Evolutionary conservation across 2,329 filamentous ascomycete genomes (phyloP).

Genomic region (Knoxdaviesia capensis): DNA sequence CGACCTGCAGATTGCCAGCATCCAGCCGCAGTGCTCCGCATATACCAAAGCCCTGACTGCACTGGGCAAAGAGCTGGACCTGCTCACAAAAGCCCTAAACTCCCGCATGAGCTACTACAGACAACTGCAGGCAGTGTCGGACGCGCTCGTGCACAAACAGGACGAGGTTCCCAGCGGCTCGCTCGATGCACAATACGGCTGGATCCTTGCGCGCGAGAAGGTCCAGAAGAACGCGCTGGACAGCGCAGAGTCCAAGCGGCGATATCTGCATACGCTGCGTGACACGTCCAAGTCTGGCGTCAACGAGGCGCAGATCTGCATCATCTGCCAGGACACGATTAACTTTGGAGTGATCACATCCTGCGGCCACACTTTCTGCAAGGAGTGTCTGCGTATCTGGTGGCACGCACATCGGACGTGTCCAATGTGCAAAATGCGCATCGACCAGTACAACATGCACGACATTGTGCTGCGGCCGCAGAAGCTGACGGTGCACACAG

Average conservation of each 20-base stretch:
- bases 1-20: constrained; percentile 36
- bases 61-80: constrained; percentile 51
- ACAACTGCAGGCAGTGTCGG: constrained; percentile 78
- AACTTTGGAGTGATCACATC: constrained; percentile 64
- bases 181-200: constrained; percentile 15
- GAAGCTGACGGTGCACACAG: constrained; percentile 42
- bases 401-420: constrained; percentile 55
- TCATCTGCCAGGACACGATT: constrained; percentile 68
- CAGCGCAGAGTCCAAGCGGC: constrained; percentile 47
- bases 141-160: constrained; percentile 16
- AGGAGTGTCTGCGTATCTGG: constrained; percentile 69
- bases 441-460: constrained; percentile 52
- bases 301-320: constrained; percentile 49
- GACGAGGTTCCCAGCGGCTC: too few relatives aligned
- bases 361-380: constrained; percentile 86
- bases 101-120: constrained; percentile 73
- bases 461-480: constrained; percentile 69
- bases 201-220: constrained; percentile 20
- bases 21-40: constrained; percentile 30
- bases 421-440: constrained; percentile 59
- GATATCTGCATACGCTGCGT: constrained; percentile 29
- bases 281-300: constrained; percentile 16
- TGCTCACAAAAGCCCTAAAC: constrained; percentile 66
- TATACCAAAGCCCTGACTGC: constrained; percentile 27
- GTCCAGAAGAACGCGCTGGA: constrained; percentile 35